Conservation (phyloP, 176 grass and related monocot genomes). For the Carex myosuroides region DNA sequence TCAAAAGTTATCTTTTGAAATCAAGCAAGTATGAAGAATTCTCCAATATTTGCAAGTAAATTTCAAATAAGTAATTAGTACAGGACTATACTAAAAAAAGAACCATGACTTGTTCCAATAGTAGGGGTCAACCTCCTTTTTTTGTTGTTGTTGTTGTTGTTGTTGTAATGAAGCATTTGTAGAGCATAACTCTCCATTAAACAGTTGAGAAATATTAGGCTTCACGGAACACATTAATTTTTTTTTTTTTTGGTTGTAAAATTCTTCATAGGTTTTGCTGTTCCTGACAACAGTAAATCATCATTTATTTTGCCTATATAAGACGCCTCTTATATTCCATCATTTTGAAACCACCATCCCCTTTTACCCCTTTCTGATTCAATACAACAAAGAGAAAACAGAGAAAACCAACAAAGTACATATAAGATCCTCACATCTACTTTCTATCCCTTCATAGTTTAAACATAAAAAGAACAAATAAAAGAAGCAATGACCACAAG, state of each 20-base stretch:
- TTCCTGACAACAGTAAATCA: not conserved
- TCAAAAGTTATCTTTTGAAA: not conserved
- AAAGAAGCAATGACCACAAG: not conserved
- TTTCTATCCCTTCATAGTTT: not conserved
- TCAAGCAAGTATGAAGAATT: not conserved
- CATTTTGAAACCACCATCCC: not conserved
- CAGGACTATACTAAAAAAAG: not conserved
- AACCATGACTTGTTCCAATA: not conserved
- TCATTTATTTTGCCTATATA: not conserved
- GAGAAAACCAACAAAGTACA: not conserved
- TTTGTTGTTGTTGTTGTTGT: too few species aligned
- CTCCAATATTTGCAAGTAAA: not conserved
- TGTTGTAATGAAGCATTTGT: not conserved
- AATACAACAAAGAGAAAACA: not conserved
- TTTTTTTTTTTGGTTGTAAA: not conserved
- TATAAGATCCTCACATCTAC: not conserved
- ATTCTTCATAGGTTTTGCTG: not conserved
- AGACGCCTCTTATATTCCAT: not conserved
- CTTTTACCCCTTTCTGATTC: not conserved
- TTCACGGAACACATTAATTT: not conserved
- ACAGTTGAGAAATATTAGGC: not conserved
- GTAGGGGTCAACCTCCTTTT: not conserved
- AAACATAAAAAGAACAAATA: not conserved
- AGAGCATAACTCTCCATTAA: slow-evolving; percentile 10
- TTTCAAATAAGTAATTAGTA: not conserved